Conservation (phyloP, 345 rosid genomes). For the Hibiscus tridactylites region DNA sequence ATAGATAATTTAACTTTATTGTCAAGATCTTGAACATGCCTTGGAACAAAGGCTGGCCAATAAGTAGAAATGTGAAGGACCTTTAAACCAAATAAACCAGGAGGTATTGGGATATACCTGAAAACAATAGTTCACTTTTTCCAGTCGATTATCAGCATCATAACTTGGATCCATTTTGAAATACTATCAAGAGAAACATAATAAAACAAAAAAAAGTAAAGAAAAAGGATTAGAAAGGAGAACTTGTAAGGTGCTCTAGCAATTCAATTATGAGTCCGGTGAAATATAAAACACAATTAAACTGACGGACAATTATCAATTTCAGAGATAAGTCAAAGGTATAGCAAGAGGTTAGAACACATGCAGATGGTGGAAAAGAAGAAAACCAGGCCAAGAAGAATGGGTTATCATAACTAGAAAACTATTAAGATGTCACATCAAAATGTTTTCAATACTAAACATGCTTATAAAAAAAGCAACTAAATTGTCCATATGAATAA, state of each 20-base stretch:
- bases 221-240: background rate
- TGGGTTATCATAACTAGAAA: background rate
- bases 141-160: constrained; percentile 67
- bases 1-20: background rate
- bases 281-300: background rate
- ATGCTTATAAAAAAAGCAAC: background rate
- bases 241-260: background rate
- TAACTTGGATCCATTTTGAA: constrained; percentile 83
- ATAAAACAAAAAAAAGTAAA: constrained; percentile 23
- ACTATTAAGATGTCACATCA: background rate
- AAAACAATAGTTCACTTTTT: constrained; percentile 78
- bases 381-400: no score
- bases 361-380: no score
- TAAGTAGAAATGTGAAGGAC: background rate
- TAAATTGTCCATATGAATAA: background rate
- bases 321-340: background rate
- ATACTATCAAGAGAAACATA: constrained; percentile 40
- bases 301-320: background rate
- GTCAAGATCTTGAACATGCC: background rate
- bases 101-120: constrained; percentile 44
- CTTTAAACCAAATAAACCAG: constrained; percentile 9
- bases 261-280: background rate
- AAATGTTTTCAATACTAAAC: background rate
- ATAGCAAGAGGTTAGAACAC: no score
- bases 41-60: background rate